Base-by-base conservation (phyloP, 768 basidiomycete genomes). In the Termitomyces sp. region DNA sequence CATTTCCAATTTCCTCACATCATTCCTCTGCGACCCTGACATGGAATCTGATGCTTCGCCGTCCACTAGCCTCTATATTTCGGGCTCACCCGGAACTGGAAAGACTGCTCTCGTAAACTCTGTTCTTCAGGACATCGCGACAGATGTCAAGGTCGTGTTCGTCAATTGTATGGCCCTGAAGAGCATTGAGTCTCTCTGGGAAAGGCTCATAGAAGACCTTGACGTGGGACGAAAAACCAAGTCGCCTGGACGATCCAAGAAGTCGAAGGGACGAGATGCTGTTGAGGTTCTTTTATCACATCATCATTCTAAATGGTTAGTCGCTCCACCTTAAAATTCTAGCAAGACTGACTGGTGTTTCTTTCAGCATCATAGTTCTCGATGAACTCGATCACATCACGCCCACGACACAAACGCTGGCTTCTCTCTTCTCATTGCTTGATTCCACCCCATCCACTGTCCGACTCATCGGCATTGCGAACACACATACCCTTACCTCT, bases 21-120 rank as follows among this genome's bases (percentile, higher is more conserved):
- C 79, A 5, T 87, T 88, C 66, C 66, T 83, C 24, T 68, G 71
- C 29, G 71, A 66, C 20, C 57, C 69, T 41, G 55, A 67, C 10
- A 66, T 61, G 55, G 53, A 50, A 20, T 54, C 52, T 46, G 64
- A 67, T 46, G 66, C 66, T 20, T 65, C 64, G 4, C 54, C 60
- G 24, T 66, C 72, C 28, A 75, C 82, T 10, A 79, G 82, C 44
- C 77, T 96, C 57, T 98, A 95, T 70, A 86, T 98, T 53, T 95
- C 94, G 9, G 96, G 96, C 9, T 84, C 92, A 1, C 94, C 94
- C 4, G 96, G 95, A 1, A 93, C 92, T 3, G 93, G 93, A 20
- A 95, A 96, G 75, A 95, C 92, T 1, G 93, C 92, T 0, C 75
- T 96, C 4, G 82, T 94, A 28, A 86, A 87, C 64, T 75, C 85